Evolutionary conservation across 345 rosid species (phyloP).

Genomic region (Aquilaria yunnanensis): DNA sequence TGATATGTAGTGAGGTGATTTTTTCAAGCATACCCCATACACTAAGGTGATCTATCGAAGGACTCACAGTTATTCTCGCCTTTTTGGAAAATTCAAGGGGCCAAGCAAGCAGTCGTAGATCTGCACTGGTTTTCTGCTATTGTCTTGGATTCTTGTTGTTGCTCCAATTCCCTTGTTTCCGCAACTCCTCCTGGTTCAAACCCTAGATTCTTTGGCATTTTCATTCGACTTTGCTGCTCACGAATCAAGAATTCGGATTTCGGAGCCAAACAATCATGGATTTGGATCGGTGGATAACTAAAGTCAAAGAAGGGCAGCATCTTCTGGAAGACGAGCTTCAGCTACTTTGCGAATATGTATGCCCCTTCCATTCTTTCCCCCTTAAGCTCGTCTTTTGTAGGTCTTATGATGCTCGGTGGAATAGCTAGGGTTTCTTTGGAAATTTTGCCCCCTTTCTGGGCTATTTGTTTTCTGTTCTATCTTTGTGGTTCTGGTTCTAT

Average conservation of each 20-base stretch:
- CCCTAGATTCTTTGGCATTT: constrained; percentile 9
- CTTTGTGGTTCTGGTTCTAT: too few relatives aligned
- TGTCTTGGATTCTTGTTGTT: too few relatives aligned
- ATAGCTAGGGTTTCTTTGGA: constrained; percentile 19
- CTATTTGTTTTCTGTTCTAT: too few relatives aligned
- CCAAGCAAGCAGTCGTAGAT: neutral
- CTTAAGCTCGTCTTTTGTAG: neutral
- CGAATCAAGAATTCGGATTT: neutral
- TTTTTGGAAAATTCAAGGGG: too few relatives aligned
- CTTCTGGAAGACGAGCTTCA: constrained; percentile 96
- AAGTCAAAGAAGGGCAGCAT: constrained; percentile 95
- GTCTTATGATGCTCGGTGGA: neutral
- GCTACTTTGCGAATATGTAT: constrained; percentile 95
- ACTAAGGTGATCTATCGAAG: too few relatives aligned
- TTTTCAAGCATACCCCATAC: too few relatives aligned
- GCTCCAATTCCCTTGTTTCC: neutral
- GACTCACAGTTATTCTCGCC: too few relatives aligned
- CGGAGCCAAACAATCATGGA: constrained; percentile 44
- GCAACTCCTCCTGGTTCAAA: constrained; percentile 8
- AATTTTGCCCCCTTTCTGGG: too few relatives aligned
- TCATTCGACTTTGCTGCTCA: neutral
- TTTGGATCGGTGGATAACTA: constrained; percentile 96
- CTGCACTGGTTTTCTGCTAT: neutral
- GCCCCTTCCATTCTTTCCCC: constrained; percentile 5
- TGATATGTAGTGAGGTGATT: too few relatives aligned